Percentiles rank a stretch among this genome's conserved stretches.
phyloP scores from a whole-genome alignment of 2,329 filamentous ascomycete species.

The Aspergillus fijiensis region DNA sequence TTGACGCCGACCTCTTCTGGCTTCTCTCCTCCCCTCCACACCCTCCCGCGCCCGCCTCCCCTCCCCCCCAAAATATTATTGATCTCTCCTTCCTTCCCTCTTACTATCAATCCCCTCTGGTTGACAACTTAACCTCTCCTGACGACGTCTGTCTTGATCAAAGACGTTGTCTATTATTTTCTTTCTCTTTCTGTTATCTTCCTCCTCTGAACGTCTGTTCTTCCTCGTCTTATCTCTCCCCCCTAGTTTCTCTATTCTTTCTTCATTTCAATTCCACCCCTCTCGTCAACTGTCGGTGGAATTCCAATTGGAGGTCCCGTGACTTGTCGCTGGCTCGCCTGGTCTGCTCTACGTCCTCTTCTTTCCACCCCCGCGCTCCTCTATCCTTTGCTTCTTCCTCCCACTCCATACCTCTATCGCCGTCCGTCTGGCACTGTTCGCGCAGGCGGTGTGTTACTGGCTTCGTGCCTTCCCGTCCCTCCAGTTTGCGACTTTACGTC shows the following conservation, averaged over 20 bases:
- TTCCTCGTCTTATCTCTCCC: constrained; percentile 9
- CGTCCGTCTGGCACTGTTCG: constrained; percentile 23
- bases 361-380: constrained; percentile 7
- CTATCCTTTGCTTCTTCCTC: constrained; percentile 10
- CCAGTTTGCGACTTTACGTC: constrained; percentile 33
- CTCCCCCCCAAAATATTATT: background rate
- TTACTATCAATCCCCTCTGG: background rate
- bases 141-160: background rate
- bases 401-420: background rate
- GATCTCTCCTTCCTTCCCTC: background rate
- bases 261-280: background rate
- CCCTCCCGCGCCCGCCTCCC: background rate
- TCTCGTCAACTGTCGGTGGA: background rate
- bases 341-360: constrained; percentile 11
- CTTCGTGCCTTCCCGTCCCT: constrained; percentile 29
- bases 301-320: constrained; percentile 13
- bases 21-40: background rate
- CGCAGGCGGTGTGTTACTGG: constrained; percentile 43
- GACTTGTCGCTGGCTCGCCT: constrained; percentile 13
- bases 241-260: constrained; percentile 7
- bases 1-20: background rate
- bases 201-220: constrained; percentile 6
- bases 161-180: constrained; percentile 3
- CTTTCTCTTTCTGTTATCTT: constrained; percentile 8
- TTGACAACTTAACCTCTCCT: background rate